Base-by-base conservation (phyloP, 257 asterid genomes). In the Solanum clarkiae region DNA sequence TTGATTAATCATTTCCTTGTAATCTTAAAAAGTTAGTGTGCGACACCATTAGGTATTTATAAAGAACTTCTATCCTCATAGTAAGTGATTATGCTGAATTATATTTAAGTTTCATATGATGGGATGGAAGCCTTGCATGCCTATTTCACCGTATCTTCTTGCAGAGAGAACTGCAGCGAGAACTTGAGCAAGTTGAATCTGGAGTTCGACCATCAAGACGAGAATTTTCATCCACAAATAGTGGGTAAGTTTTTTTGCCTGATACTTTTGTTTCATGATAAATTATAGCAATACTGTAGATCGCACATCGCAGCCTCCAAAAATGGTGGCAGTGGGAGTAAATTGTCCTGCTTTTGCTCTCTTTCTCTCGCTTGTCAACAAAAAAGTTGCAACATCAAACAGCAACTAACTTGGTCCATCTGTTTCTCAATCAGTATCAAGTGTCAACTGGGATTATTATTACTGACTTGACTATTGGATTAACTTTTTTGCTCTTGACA, bases 161-260 rank as follows among this genome's bases (percentile, higher is more conserved):
- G 91, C 65, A 96, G 99, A 93, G 98, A 89, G 99, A 96, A 89
- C 95, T 96, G 74, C 98, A 93, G 87, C 89, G 97, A 87, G 99
- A 96, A 91, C 95, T 96, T 29, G 99, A 96, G 91, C 98, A 94
- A 87, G 91, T 94, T 71, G 99, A 96, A 90, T 92, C 97, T 90
- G 99, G 98, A 74, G 84, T 90, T 20, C 91, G 98, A 68, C 90
- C 94, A 79, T 92, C 97, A 49, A 92, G 97, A 89, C 90, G 99
- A 85, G 98, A 96, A 77, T 93, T 91, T 88, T 62, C 94, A 44
- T 92, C 98, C 85, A 88, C 90, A 80, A 93, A 95, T 82, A 95
- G 88, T 90, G 92, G 98, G 99, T 93, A 80, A 75, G 97, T 83
- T 81, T 66, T 63, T 24, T 77, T 77, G 26, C 45, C 10, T 77